Conservation (phyloP, 805 yeast species). For the Pichia thaimueangensis region DNA sequence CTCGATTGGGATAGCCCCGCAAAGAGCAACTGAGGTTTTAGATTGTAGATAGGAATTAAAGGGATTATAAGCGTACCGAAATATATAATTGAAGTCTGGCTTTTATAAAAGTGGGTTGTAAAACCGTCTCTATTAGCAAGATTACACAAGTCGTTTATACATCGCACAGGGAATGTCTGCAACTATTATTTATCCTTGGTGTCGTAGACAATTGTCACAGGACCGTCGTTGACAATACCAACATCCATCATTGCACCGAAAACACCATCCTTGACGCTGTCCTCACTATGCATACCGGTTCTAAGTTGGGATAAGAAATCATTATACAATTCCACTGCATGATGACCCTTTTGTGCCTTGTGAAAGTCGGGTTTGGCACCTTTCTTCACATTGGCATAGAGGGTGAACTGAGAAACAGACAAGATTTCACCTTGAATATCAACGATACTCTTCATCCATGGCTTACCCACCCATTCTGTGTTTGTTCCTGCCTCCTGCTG, state of each 20-base stretch:
- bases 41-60: no score
- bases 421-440: slow-evolving; percentile 69
- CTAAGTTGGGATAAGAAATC: slow-evolving; percentile 43
- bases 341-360: slow-evolving; percentile 74
- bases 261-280: slow-evolving; percentile 74
- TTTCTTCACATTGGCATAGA: slow-evolving; percentile 77
- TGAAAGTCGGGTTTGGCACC: slow-evolving; percentile 97
- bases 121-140: no score
- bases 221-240: slow-evolving; percentile 82
- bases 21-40: no score
- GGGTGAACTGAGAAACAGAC: slow-evolving; percentile 89
- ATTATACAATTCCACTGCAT: slow-evolving; percentile 45
- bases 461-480: slow-evolving; percentile 52
- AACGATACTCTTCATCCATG: slow-evolving; percentile 69
- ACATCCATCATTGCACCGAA: slow-evolving; percentile 99
- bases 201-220: slow-evolving; percentile 81
- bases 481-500: slow-evolving; percentile 31
- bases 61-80: no score
- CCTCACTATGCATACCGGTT: slow-evolving; percentile 45
- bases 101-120: no score
- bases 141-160: no score
- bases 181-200: slow-evolving; percentile 39
- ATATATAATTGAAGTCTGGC: no score
- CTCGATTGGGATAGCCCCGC: no score
- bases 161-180: no score